Base-by-base conservation (phyloP, 148 eudicot genomes). In the Vaccinium vitisidaea region DNA sequence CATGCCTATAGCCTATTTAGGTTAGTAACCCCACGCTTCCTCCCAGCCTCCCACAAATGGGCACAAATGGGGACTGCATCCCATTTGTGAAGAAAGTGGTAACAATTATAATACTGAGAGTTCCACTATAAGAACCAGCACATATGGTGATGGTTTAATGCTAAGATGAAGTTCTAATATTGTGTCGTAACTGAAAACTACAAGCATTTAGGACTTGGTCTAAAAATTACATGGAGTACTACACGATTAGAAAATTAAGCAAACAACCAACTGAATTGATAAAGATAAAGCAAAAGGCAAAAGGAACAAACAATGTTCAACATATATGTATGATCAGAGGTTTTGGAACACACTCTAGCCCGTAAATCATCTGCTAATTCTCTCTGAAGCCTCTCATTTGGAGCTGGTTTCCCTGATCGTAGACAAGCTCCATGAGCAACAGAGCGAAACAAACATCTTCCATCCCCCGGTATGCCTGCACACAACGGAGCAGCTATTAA, bases 401-500 rank as follows among this genome's bases (percentile, higher is more conserved):
- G 99, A 80, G 98, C 92, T 71, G 93, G 90, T 84, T 91, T 91
- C 50, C 98, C 99, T 8, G 91, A 89, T 81, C 94, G 90, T 79
- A 95, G 76, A 86, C 98, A 93, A 87, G 96, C 98, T 65, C 98
- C 99, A 88, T 97, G 98, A 89, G 95, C 98, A 90, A 97, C 93
- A 56, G 98, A 94, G 49, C 99, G 98, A 87, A 97, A 97, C 89
- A 97, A 90, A 86, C 99, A 97, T 87, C 98, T 97, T 61, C 99
- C 99, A 81, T 97, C 99, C 79, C 98, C 99, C 83, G 99, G 99
- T 86, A 97, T 97, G 77, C 99, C 99, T 96, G 88, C 83, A 77
- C 74, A 82, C 9, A 39, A 86, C 25, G 71, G 52, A 84, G 77
- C 27, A 65, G 15, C 67, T 50, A 53, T 79, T 79, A 80, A n/a